Evolutionary conservation across 1,139 yeast species (phyloP).

Genomic region (Taphrina betulina): DNA sequence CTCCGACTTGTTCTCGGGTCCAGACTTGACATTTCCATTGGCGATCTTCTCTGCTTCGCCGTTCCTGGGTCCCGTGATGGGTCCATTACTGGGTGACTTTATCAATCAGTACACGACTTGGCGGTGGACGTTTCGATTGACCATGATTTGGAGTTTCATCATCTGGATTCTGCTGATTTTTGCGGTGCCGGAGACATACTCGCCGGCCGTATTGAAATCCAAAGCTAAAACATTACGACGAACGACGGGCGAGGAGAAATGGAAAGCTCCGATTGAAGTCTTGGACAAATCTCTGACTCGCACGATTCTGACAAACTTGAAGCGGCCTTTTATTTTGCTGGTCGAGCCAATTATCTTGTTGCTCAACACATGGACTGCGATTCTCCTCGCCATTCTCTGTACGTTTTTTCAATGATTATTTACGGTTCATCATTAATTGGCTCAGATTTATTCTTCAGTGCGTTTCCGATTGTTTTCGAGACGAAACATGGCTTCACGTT

Average conservation of each 20-base stretch:
- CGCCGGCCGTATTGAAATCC: slow-evolving; percentile 58
- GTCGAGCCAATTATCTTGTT: slow-evolving; percentile 64
- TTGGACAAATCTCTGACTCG: slow-evolving; percentile 42
- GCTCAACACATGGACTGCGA: slow-evolving; percentile 62
- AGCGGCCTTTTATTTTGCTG: slow-evolving; percentile 57
- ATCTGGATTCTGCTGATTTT: slow-evolving; percentile 51
- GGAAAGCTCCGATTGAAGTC: slow-evolving; percentile 54
- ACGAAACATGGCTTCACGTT: slow-evolving; percentile 50
- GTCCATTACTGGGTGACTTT: slow-evolving; percentile 69
- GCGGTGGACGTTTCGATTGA: slow-evolving; percentile 64
- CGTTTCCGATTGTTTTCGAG: slow-evolving; percentile 58
- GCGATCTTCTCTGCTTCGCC: slow-evolving; percentile 71
- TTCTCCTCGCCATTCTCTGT: slow-evolving; percentile 60
- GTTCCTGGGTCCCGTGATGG: slow-evolving; percentile 71
- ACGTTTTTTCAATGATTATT: too few species aligned
- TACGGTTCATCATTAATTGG: too few species aligned
- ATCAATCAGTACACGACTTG: slow-evolving; percentile 54
- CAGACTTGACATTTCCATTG: slow-evolving; percentile 66
- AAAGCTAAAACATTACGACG: slow-evolving; percentile 61
- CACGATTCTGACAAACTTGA: slow-evolving; percentile 47
- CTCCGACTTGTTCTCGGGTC: slow-evolving; percentile 60
- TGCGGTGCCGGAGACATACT: slow-evolving; percentile 70
- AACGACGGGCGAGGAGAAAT: slow-evolving; percentile 58
- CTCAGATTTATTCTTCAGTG: slow-evolving; percentile 65
- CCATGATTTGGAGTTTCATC: slow-evolving; percentile 65